phyloP scores from a whole-genome alignment of 495 filamentous ascomycete genomes.

The Trypethelium eluteriae region DNA sequence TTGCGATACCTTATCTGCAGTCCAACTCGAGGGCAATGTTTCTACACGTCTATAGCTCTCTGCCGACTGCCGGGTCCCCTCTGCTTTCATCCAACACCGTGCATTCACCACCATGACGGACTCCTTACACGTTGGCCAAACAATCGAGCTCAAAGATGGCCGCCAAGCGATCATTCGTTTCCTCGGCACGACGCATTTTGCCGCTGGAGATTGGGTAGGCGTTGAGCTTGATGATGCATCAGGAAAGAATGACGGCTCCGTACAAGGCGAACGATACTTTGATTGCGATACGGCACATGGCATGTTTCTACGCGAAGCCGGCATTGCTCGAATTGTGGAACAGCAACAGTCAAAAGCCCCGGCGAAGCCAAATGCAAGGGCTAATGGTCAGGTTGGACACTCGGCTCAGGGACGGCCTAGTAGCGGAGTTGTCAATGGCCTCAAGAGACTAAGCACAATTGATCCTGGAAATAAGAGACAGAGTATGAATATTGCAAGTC shows the following conservation, averaged over 20 bases:
- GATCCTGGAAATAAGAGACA: constrained; percentile 16
- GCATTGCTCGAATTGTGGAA: constrained; percentile 48
- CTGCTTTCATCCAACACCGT: neutral
- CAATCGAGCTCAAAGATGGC: constrained; percentile 66
- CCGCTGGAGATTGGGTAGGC: constrained; percentile 78
- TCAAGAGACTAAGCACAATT: constrained; percentile 20
- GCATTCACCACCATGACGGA: neutral
- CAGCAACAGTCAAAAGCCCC: constrained; percentile 16
- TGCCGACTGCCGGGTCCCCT: neutral
- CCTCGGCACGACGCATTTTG: constrained; percentile 70
- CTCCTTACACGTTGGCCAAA: constrained; percentile 45
- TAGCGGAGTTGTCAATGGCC: constrained; percentile 20
- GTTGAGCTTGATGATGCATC: constrained; percentile 72
- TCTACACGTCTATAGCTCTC: neutral
- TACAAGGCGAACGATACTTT: constrained; percentile 87
- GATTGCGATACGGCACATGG: constrained; percentile 70
- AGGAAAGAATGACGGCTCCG: constrained; percentile 92
- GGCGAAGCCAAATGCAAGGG: constrained; percentile 9
- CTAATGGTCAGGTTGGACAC: constrained; percentile 12
- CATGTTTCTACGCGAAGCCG: constrained; percentile 76
- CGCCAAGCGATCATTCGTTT: constrained; percentile 71
- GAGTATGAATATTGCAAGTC: constrained; percentile 18
- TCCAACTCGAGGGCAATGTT: constrained; percentile 1
- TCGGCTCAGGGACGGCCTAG: constrained; percentile 13
- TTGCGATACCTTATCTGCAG: neutral